Percentiles rank a stretch among this genome's conserved stretches.
Conservation (phyloP, 1,284 basidiomycete species). For the Exobasidium cylindrosporum region DNA sequence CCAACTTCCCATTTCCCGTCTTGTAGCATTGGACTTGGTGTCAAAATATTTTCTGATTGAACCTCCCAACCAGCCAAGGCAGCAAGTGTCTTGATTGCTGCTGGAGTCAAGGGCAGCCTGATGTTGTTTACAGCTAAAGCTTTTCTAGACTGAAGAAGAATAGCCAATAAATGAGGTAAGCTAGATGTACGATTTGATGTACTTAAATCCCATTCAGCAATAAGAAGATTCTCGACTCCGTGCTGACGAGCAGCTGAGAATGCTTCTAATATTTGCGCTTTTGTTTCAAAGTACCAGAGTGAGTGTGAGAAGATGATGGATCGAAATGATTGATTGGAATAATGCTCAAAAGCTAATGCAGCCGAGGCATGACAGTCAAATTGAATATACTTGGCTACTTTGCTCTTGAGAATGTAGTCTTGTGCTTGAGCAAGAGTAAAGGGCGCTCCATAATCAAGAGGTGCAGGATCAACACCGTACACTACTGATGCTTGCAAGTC, state of each 20-base stretch:
- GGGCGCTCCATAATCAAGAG: not conserved
- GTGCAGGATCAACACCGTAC: not conserved
- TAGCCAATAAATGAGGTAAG: not conserved
- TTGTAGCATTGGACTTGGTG: not conserved
- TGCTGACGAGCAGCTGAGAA: not conserved
- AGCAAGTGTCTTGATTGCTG: not conserved
- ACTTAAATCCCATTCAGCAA: not conserved
- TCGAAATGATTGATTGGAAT: not conserved
- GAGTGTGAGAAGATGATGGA: not conserved
- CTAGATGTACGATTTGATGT: not conserved
- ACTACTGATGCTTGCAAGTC: not conserved
- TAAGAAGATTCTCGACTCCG: not conserved
- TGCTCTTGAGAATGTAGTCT: not conserved
- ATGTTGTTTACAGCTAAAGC: not conserved
- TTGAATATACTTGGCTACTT: not conserved
- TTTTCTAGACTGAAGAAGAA: not conserved
- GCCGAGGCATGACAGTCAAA: not conserved
- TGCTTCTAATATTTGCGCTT: not conserved
- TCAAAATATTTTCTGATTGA: not conserved
- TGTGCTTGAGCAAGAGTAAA: not conserved
- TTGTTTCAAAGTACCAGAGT: not conserved
- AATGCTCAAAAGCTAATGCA: not conserved
- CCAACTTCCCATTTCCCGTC: slow-evolving; percentile 3
- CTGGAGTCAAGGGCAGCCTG: not conserved
- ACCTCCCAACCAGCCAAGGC: not conserved